phyloP scores from a whole-genome alignment of 805 yeast species.

The Deakozyma indianensis region DNA sequence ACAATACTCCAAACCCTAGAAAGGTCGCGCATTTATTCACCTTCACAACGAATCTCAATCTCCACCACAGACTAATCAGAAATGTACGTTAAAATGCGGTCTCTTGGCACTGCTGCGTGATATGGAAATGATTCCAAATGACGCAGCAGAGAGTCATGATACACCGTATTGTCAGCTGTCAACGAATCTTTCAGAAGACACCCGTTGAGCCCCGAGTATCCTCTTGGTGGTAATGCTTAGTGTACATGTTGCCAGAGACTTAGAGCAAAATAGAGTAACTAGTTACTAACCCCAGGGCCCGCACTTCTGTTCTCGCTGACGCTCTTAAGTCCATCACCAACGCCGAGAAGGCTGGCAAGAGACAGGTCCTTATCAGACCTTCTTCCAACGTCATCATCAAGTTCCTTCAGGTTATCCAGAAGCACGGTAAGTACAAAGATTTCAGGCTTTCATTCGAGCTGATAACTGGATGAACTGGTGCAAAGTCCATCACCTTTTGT shows the following conservation, averaged over 20 bases:
- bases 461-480: constrained; percentile 97
- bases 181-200: background rate
- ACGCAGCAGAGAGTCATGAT: background rate
- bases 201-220: background rate
- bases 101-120: background rate
- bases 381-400: constrained; percentile 97
- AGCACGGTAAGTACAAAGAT: constrained; percentile 55
- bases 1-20: too few relatives aligned
- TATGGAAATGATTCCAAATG: background rate
- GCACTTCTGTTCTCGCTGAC: constrained; percentile 97
- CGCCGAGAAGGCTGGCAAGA: constrained; percentile 98
- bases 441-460: constrained; percentile 42
- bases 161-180: background rate
- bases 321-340: constrained; percentile 97
- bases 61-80: background rate
- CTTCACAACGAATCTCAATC: too few relatives aligned
- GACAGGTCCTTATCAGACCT: constrained; percentile 97
- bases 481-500: constrained; percentile 83
- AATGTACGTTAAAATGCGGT: constrained; percentile 2
- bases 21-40: too few relatives aligned
- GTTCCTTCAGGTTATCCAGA: constrained; percentile 93
- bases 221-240: background rate
- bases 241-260: background rate
- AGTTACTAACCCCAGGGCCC: constrained; percentile 52
- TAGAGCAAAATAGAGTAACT: constrained; percentile 3